Evolutionary conservation across 2,329 filamentous ascomycete genomes (phyloP).

Genomic region (Zarea fungicola): DNA sequence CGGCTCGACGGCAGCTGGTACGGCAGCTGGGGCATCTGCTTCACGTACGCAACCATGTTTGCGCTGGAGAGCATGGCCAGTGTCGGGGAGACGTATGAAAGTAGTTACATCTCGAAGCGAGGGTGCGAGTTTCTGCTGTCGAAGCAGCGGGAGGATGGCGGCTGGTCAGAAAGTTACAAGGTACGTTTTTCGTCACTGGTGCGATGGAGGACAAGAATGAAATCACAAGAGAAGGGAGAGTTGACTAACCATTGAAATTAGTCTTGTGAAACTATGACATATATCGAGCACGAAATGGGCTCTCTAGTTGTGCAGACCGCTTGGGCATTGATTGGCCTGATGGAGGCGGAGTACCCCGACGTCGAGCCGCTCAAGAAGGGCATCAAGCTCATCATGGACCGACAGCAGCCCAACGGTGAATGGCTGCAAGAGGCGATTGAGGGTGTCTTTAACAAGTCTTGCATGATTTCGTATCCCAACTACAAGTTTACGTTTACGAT

Average conservation of each 20-base stretch:
- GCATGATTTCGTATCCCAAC: slow-evolving; percentile 99
- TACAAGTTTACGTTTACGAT: slow-evolving; percentile 97
- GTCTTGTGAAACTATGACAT: slow-evolving; percentile 72
- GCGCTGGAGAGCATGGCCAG: slow-evolving; percentile 79
- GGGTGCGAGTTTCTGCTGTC: slow-evolving; percentile 83
- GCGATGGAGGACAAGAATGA: no score
- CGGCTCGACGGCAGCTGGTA: slow-evolving; percentile 89
- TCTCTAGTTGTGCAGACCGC: slow-evolving; percentile 93
- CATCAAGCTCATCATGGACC: slow-evolving; percentile 73
- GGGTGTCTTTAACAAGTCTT: slow-evolving; percentile 97
- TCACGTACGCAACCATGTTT: slow-evolving; percentile 96
- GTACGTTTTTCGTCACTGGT: slow-evolving; percentile 33
- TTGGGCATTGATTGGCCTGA: slow-evolving; percentile 77
- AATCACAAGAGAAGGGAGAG: no score
- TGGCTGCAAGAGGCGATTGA: slow-evolving; percentile 96
- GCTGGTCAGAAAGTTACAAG: slow-evolving; percentile 93
- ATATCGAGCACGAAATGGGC: slow-evolving; percentile 65
- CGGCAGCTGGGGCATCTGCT: slow-evolving; percentile 96
- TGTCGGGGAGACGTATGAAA: slow-evolving; percentile 76
- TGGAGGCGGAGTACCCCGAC: slow-evolving; percentile 79
- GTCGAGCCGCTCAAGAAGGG: slow-evolving; percentile 66
- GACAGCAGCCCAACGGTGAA: slow-evolving; percentile 84
- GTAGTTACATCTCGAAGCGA: slow-evolving; percentile 62
- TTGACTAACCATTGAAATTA: slow-evolving; percentile 28
- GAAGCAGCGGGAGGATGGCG: slow-evolving; percentile 81